Base-by-base conservation (phyloP, 768 basidiomycete species). In the Phylloporus sp. region DNA sequence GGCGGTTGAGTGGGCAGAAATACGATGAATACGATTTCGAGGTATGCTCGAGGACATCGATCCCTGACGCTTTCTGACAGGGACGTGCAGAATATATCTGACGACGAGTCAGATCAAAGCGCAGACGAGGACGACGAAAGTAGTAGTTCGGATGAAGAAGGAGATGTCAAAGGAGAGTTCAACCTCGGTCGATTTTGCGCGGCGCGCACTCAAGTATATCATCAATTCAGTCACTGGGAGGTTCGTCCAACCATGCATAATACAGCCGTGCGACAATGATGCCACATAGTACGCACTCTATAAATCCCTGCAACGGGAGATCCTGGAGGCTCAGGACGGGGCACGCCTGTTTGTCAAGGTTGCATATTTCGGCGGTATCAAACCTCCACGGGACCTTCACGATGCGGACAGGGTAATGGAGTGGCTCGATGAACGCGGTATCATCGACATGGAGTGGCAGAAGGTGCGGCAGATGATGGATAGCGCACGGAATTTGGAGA, bases 161-260 rank as follows among this genome's bases (percentile, higher is more conserved):
- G 41, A 28, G 38, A 45, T 9, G 33, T 46, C 26, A 59, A 43
- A 55, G 60, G 41, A 44, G 74, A 78, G 52, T 82, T 83, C 55
- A 65, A 81, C 55, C 72, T 91, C 5, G 89, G 89, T n/a, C 77
- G 85, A 27, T 90, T 89, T 59, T 92, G 89, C 61, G 88, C 84
- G 3, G 69, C 69, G 38, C 75, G 89, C 42, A 81, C 82, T 3
- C 68, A 63, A 42, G 78, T 81, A 15, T 92, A 78, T 55, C 89
- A 91, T 58, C 65, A 74, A 43, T 81, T 90, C 57, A 76, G 74
- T 17, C 89, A 92, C 57, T 92, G 89, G 89, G 88, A 90, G 80
- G 89, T 89, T 50, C 46, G 75, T 66, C 31, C 46, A 28, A 36
- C 52, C 23, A 27, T 28, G 13, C 28, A 29, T 14, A 20, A 15